phyloP scores from a whole-genome alignment of 352 stramenopile genomes.

The Pilasporangium apinafurcum region DNA sequence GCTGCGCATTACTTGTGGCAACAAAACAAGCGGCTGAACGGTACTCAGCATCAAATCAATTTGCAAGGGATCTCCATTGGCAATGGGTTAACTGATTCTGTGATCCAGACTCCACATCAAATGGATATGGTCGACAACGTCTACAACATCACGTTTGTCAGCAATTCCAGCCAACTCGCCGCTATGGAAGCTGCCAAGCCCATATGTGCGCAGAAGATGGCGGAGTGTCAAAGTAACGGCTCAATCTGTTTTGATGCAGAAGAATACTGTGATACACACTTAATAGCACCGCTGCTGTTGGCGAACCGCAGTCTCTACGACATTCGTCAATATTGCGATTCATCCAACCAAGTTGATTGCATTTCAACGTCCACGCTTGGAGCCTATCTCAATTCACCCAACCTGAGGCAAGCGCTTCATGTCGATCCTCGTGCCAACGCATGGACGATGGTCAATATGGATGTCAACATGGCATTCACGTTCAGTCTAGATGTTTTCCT shows the following conservation, averaged over 20 bases:
- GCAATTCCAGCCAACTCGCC: conserved; percentile 18
- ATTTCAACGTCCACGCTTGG: conserved; percentile 13
- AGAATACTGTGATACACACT: conserved; percentile 28
- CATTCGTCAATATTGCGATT: conserved; percentile 26
- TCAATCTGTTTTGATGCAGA: conserved; percentile 20
- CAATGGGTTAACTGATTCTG: conserved; percentile 43
- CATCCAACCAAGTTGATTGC: conserved; percentile 18
- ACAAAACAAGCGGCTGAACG: conserved; percentile 17
- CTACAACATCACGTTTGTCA: conserved; percentile 56
- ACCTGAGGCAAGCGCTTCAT: too few species aligned
- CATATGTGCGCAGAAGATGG: conserved; percentile 17
- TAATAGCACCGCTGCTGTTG: conserved; percentile 27
- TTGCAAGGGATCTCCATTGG: conserved; percentile 45
- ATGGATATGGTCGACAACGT: conserved; percentile 51
- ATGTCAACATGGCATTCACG: conserved; percentile 1
- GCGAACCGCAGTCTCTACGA: conserved; percentile 43
- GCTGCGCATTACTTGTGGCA: conserved; percentile 30
- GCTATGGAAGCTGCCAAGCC: conserved; percentile 29
- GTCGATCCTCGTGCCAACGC: neutral
- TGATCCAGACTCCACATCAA: too few species aligned
- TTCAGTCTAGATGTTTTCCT: conserved; percentile 80
- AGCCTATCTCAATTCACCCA: too few species aligned
- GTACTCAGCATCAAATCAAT: conserved; percentile 21
- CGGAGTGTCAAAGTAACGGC: conserved; percentile 17
- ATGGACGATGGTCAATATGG: conserved; percentile 1